These are phyloP conservation scores for Xylaria sp. DNA, from an alignment of 2,329 filamentous ascomycete genomes.

Conservation along the genomic window DNA sequence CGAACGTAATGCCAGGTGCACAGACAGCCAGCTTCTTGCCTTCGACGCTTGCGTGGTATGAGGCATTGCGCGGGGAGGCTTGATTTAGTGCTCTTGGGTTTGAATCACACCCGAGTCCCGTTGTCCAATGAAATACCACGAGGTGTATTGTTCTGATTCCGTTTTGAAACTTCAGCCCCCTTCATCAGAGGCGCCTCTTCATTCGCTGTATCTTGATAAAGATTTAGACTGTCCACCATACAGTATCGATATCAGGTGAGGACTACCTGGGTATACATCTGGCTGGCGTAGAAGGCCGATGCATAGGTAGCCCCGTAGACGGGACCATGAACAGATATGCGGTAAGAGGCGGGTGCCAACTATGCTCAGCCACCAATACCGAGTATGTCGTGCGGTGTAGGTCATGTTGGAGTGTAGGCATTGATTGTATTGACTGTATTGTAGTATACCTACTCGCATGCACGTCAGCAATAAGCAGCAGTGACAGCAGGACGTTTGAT, in stretches of 20 bases:
- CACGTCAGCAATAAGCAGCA: neutral
- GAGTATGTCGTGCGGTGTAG: neutral
- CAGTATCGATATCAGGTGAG: too few species aligned
- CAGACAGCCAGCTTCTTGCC: neutral
- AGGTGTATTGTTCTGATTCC: neutral
- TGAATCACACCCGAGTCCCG: neutral
- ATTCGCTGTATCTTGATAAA: neutral
- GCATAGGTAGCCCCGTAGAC: neutral
- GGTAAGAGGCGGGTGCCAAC: conserved; percentile 19
- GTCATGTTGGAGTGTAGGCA: neutral
- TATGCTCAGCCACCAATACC: neutral
- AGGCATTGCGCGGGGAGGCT: neutral
- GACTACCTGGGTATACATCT: too few species aligned
- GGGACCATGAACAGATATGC: neutral
- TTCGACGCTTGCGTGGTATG: neutral
- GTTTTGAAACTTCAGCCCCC: neutral
- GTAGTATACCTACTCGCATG: neutral
- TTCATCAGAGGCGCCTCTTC: neutral
- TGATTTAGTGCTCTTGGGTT: neutral
- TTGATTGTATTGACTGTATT: neutral
- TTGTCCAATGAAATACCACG: neutral
- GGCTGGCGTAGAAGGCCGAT: neutral
- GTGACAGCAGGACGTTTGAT: neutral
- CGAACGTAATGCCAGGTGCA: neutral
- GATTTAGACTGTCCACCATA: too few species aligned